Conservation (phyloP, 805 yeast species). For the Barnettozyma salicaria region DNA sequence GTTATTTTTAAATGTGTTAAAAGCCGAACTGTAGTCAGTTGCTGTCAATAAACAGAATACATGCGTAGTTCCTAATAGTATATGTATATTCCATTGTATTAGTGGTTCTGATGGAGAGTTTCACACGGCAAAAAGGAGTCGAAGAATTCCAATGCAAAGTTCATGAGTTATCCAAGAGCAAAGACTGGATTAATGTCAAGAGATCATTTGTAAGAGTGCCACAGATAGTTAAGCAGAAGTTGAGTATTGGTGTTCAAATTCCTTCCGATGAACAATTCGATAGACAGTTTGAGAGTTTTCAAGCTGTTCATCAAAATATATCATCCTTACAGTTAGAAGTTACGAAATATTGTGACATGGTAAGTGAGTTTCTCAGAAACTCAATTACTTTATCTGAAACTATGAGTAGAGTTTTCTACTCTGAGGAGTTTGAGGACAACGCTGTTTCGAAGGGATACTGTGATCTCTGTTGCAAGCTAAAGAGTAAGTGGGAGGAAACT, state of each 20-base stretch:
- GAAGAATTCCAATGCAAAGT: conserved; percentile 21
- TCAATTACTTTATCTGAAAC: conserved; percentile 6
- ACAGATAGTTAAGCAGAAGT: conserved; percentile 78
- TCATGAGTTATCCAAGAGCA: conserved; percentile 23
- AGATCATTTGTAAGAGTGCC: conserved; percentile 84
- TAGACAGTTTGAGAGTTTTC: conserved; percentile 3
- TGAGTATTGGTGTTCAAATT: conserved; percentile 62
- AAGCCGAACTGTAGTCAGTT: too few relatives aligned
- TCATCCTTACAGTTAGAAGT: conserved; percentile 15
- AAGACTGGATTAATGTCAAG: conserved; percentile 38
- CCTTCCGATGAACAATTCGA: conserved; percentile 42
- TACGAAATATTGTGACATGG: conserved; percentile 4
- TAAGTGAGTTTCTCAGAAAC: conserved; percentile 8
- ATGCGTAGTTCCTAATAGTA: too few relatives aligned
- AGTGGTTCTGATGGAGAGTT: too few relatives aligned
- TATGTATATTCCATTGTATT: too few relatives aligned
- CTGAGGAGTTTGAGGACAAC: conserved; percentile 6
- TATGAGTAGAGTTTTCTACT: conserved; percentile 11
- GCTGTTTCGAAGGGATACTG: conserved; percentile 7
- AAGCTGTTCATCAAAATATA: conserved; percentile 1
- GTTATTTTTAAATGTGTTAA: too few relatives aligned
- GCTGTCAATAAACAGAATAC: too few relatives aligned
- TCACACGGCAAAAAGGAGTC: too few relatives aligned
- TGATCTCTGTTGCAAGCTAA: conserved; percentile 5
- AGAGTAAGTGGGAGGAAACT: conserved; percentile 12